Conservation (phyloP, 1,284 basidiomycete species). For the Pseudozyma hubeiensis region DNA sequence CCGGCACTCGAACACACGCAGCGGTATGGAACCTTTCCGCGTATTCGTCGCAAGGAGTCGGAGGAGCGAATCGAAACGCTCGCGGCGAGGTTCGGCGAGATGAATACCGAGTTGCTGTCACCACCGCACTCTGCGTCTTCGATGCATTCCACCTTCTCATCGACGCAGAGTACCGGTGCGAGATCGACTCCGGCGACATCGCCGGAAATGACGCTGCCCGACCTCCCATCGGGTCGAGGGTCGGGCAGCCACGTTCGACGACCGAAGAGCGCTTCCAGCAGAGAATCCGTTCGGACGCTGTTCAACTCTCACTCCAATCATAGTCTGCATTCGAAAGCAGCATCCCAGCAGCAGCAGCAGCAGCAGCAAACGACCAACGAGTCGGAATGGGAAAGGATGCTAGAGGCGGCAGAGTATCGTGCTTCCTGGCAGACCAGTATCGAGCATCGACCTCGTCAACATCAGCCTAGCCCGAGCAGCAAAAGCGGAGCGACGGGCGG, state of each 20-base stretch:
- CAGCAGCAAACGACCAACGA: constrained; percentile 3
- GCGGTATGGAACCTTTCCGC: constrained; percentile 30
- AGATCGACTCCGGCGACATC: constrained; percentile 17
- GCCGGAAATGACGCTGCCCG: constrained; percentile 9
- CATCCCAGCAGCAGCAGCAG: not conserved
- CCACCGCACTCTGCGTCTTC: constrained; percentile 23
- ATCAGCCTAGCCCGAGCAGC: not conserved
- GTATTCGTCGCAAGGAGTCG: not conserved
- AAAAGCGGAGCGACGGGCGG: no score
- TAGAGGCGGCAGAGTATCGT: constrained; percentile 18
- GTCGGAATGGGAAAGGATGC: constrained; percentile 29
- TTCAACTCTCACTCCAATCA: constrained; percentile 7
- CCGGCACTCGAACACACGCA: not conserved
- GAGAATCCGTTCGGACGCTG: constrained; percentile 21
- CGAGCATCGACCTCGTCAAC: constrained; percentile 27
- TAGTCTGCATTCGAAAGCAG: not conserved
- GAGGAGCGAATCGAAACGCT: constrained; percentile 23
- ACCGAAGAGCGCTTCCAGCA: not conserved
- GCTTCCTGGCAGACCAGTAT: constrained; percentile 46
- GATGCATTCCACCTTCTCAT: constrained; percentile 11
- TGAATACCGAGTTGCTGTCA: constrained; percentile 3
- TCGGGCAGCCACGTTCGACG: constrained; percentile 15
- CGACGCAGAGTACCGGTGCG: not conserved
- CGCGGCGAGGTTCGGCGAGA: constrained; percentile 11
- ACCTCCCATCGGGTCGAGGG: constrained; percentile 2